A percentile compares a stretch with the other conserved stretches of the same genome.
These are phyloP conservation scores for Euphorbia corollata DNA, from an alignment of 441 rosid genomes.

Conservation along the genomic window DNA sequence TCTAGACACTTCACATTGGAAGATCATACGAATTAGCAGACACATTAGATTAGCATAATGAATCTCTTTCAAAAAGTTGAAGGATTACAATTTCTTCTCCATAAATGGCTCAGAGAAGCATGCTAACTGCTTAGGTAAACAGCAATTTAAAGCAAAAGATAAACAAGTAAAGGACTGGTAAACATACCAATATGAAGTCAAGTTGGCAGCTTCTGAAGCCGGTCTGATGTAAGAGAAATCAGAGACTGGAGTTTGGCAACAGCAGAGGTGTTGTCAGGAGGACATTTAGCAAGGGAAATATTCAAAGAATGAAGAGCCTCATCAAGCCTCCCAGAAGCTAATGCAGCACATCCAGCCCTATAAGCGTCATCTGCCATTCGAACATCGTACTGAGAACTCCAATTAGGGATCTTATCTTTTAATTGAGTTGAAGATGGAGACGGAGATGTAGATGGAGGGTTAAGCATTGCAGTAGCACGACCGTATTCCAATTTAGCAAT, in stretches of 20 bases:
- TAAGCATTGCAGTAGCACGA: constrained; percentile 36
- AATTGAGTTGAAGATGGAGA: constrained; percentile 27
- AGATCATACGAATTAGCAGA: not conserved
- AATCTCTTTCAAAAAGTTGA: too few relatives aligned
- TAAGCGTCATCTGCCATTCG: constrained; percentile 50
- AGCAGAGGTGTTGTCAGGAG: constrained; percentile 62
- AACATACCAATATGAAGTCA: constrained; percentile 4
- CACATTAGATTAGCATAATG: not conserved
- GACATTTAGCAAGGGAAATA: constrained; percentile 52
- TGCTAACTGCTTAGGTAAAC: not conserved
- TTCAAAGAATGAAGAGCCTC: constrained; percentile 55
- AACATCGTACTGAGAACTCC: constrained; percentile 31
- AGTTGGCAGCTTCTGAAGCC: constrained; percentile 33
- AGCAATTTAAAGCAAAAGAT: not conserved
- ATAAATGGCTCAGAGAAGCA: constrained; percentile 1
- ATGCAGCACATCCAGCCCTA: constrained; percentile 56
- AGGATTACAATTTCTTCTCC: not conserved
- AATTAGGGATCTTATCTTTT: constrained; percentile 20
- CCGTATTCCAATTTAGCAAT: constrained; percentile 45
- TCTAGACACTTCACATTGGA: not conserved
- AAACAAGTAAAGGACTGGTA: not conserved
- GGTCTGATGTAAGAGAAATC: constrained; percentile 47
- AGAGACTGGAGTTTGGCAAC: constrained; percentile 60
- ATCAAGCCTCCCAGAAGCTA: constrained; percentile 56
- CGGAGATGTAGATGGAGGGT: constrained; percentile 25